Conservation (phyloP, 352 stramenopile species). For the Aphanomyces stellatus region DNA sequence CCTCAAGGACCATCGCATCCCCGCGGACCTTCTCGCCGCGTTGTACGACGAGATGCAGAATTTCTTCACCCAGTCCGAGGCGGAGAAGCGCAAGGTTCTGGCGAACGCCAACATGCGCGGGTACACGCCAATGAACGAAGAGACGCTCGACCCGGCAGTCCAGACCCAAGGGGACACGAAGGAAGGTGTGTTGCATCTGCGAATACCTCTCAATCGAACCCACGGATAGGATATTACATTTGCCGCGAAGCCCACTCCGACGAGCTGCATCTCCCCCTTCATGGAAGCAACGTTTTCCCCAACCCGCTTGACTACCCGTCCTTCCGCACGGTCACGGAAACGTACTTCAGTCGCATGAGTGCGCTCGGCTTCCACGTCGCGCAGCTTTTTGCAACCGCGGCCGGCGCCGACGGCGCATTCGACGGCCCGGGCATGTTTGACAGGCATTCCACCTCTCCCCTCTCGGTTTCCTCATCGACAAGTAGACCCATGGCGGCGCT, state of each 20-base stretch:
- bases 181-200: slow-evolving; percentile 24
- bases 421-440: slow-evolving; percentile 49
- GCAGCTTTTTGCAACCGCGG: slow-evolving; percentile 46
- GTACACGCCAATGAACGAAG: slow-evolving; percentile 64
- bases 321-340: slow-evolving; percentile 41
- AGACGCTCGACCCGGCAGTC: slow-evolving; percentile 50
- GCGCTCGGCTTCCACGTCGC: slow-evolving; percentile 40
- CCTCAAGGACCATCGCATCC: slow-evolving; percentile 42
- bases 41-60: slow-evolving; percentile 51
- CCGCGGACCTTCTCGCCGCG: slow-evolving; percentile 25
- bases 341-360: slow-evolving; percentile 45
- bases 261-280: slow-evolving; percentile 51
- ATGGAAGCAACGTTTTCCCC: slow-evolving; percentile 59
- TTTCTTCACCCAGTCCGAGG: slow-evolving; percentile 45
- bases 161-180: slow-evolving; percentile 60
- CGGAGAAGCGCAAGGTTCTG: slow-evolving; percentile 49
- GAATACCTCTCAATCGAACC: background rate
- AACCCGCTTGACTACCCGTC: slow-evolving; percentile 32
- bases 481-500: slow-evolving; percentile 60
- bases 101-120: slow-evolving; percentile 64
- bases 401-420: slow-evolving; percentile 39
- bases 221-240: slow-evolving; percentile 44
- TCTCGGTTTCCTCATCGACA: background rate
- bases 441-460: slow-evolving; percentile 24
- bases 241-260: slow-evolving; percentile 50